phyloP scores from a whole-genome alignment of 116 monocot species.

The Zostera marina region DNA sequence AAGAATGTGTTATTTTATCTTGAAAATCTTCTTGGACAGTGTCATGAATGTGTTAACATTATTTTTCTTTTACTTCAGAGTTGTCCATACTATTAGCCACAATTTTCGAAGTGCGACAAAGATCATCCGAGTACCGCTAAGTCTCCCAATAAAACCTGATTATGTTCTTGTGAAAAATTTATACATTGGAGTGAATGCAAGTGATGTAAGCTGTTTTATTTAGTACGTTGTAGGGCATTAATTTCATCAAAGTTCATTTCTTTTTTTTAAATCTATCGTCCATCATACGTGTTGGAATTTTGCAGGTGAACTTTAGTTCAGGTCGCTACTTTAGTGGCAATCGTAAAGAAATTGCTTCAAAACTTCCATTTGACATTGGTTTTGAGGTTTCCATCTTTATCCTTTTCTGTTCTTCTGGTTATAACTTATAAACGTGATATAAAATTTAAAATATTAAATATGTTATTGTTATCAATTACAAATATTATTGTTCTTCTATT shows the following conservation, averaged over 20 bases:
- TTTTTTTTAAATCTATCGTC: not conserved
- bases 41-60: not conserved
- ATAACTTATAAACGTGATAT: no score
- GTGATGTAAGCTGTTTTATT: slow-evolving; percentile 73
- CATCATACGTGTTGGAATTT: not conserved
- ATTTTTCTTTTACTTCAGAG: slow-evolving; percentile 20
- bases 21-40: not conserved
- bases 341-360: slow-evolving; percentile 26
- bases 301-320: slow-evolving; percentile 92
- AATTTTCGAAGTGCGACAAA: slow-evolving; percentile 78
- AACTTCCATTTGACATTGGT: slow-evolving; percentile 91
- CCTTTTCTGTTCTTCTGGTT: not conserved
- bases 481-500: no score
- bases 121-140: slow-evolving; percentile 39
- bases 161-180: slow-evolving; percentile 84
- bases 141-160: slow-evolving; percentile 45
- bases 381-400: slow-evolving; percentile 57
- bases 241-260: not conserved
- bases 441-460: no score
- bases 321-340: slow-evolving; percentile 78
- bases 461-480: no score
- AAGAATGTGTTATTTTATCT: not conserved
- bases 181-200: slow-evolving; percentile 98
- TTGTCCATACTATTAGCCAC: slow-evolving; percentile 70
- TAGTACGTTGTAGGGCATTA: not conserved